Conservation (phyloP, 805 yeast species). For the Saccharomycopsis lassenensis region DNA sequence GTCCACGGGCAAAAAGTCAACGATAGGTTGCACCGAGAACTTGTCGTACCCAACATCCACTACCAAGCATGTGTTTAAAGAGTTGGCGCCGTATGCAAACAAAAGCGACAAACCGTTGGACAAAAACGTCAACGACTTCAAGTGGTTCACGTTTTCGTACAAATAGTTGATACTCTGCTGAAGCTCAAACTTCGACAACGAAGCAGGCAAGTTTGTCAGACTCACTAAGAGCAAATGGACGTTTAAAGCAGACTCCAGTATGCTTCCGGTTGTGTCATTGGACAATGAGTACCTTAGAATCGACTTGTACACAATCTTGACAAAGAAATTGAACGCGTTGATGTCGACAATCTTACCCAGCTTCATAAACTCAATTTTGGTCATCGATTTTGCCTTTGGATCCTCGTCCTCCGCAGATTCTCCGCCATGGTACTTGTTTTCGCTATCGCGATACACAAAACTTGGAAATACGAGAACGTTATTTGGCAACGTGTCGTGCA, state of each 20-base stretch:
- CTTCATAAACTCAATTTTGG: constrained; percentile 56
- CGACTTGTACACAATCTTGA: constrained; percentile 37
- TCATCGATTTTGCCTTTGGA: no score
- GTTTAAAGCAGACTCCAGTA: constrained; percentile 27
- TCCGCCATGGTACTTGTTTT: constrained; percentile 24
- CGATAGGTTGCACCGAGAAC: constrained; percentile 70
- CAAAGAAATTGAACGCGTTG: constrained; percentile 56
- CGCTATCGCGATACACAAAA: constrained; percentile 40
- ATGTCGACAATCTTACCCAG: constrained; percentile 56
- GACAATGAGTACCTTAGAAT: constrained; percentile 26
- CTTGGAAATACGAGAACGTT: constrained; percentile 76
- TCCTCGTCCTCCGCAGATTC: constrained; percentile 31
- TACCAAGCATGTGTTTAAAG: constrained; percentile 52
- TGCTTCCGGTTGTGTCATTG: constrained; percentile 19
- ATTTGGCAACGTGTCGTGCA: constrained; percentile 60
- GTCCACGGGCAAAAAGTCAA: constrained; percentile 54
- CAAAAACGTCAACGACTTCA: constrained; percentile 60
- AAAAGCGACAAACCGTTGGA: constrained; percentile 60
- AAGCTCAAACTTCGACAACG: constrained; percentile 58
- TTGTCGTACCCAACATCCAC: constrained; percentile 72
- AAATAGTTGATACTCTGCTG: constrained; percentile 66
- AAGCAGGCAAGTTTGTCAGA: constrained; percentile 28
- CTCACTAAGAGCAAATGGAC: constrained; percentile 63
- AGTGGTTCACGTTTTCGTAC: constrained; percentile 53
- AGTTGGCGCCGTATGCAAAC: constrained; percentile 56